A percentile compares a stretch with the other conserved stretches of the same genome.
Conservation (phyloP, 345 rosid species). For the Erucastrum elatum region DNA sequence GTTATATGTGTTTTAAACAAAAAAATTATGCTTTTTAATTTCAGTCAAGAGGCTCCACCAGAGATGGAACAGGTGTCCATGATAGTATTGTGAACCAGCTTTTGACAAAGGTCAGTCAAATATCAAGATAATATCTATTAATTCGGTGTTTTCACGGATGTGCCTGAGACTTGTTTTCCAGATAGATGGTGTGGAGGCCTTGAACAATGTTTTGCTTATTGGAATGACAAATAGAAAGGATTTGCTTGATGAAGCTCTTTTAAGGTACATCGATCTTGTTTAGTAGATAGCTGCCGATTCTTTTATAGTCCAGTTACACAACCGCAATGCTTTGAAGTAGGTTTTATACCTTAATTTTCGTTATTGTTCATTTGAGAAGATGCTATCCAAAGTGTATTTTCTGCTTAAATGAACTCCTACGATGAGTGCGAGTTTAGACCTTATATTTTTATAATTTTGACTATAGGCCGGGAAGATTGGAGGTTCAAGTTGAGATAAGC, state of each 20-base stretch:
- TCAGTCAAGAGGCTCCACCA: slow-evolving; percentile 97
- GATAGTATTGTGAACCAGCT: slow-evolving; percentile 98
- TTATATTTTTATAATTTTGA: slow-evolving; percentile 13
- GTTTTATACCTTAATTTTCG: neutral
- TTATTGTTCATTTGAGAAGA: slow-evolving; percentile 2
- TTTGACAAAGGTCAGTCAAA: slow-evolving; percentile 77
- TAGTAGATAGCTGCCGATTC: slow-evolving; percentile 7
- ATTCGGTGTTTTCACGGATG: neutral
- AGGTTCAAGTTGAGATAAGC: slow-evolving; percentile 99
- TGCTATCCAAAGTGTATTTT: neutral
- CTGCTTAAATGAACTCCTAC: slow-evolving; percentile 10
- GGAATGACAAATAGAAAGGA: slow-evolving; percentile 99
- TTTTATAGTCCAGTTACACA: neutral
- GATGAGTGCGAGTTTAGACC: neutral
- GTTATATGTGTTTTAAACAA: neutral
- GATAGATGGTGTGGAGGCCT: slow-evolving; percentile 99
- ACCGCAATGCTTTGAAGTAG: neutral
- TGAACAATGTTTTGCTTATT: slow-evolving; percentile 95
- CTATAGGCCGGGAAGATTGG: slow-evolving; percentile 92
- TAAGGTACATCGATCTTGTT: slow-evolving; percentile 60
- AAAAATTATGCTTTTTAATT: slow-evolving; percentile 27
- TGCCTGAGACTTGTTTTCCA: slow-evolving; percentile 43
- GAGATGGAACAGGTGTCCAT: slow-evolving; percentile 98
- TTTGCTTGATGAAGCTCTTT: slow-evolving; percentile 98
- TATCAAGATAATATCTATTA: slow-evolving; percentile 4